Base-by-base conservation (phyloP, 225 moss, liverwort and hornwort species). In the Antitrichia curtipendula region DNA sequence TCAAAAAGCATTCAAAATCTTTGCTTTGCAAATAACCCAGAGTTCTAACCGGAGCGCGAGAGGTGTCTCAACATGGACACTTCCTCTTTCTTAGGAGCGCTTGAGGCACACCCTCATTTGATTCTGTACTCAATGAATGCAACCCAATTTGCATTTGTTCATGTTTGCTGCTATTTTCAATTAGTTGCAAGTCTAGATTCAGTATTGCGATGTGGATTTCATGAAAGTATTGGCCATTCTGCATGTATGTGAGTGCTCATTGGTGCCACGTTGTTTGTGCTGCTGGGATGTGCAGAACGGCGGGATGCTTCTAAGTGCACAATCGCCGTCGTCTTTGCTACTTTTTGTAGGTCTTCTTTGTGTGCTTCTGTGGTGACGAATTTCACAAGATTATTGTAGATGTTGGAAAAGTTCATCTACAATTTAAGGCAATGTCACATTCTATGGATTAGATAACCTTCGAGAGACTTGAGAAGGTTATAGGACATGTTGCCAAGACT, bases 211-310 rank as follows among this genome's bases (percentile, higher is more conserved):
- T 65, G n/a, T 18, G 66, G 11, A 38, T 24, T 27, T n/a, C n/a
- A 50, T 82, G 52, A 82, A 64, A 50, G 65, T 65, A 24, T 53
- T 28, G 38, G 21, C 28, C 29, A 53, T 61, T 61, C 27, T 41
- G 16, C 38, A 40, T 32, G 23, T 17, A 40, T 8, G 34, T 56
- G 32, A 71, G 57, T 40, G 50, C 66, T 81, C 50, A 86, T 36
- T 60, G 66, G 31, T 84, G 41, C 29, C 57, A 10, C 45, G 31
- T 38, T 63, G 36, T 57, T 53, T 80, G 9, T 61, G 75, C 41
- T 87, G 58, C 20, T 87, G 75, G 25, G 75, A 57, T 86, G 80
- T 84, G 87, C 91, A 91, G 91, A 91, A 87, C 47, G 54, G 62
- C 16, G 91, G 89, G 53, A 81, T 45, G 61, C 23, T 84, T 75